Evolutionary conservation across 2,329 filamentous ascomycete genomes (phyloP).

Genomic region (Orbilia javanica): DNA sequence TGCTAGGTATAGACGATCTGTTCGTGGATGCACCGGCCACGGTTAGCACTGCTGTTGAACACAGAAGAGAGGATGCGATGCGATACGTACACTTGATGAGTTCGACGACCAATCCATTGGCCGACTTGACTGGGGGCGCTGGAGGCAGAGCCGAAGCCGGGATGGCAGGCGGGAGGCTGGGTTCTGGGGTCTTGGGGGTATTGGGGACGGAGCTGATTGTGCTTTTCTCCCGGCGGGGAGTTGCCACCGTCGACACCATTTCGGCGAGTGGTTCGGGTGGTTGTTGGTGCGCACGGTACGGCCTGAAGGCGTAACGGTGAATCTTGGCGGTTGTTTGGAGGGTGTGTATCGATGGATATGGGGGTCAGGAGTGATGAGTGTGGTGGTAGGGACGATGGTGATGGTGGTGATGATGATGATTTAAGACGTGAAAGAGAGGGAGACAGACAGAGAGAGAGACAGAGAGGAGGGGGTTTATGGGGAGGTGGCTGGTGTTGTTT

Average conservation of each 20-base stretch:
- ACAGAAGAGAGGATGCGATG: background rate
- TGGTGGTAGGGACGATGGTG: background rate
- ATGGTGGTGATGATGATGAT: background rate
- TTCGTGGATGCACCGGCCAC: background rate
- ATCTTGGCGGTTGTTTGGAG: conserved; percentile 23
- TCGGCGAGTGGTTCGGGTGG: background rate
- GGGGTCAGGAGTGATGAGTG: background rate
- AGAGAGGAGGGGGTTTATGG: conserved; percentile 10
- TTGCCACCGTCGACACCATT: conserved; percentile 52
- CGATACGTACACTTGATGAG: conserved; percentile 54
- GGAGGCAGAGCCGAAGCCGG: conserved; percentile 43
- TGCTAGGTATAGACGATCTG: conserved; percentile 94
- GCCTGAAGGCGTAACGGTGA: conserved; percentile 25
- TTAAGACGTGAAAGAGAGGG: background rate
- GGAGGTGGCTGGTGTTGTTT: conserved; percentile 21
- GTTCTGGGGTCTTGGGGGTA: conserved; percentile 52
- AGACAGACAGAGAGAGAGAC: background rate
- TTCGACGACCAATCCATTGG: conserved; percentile 54
- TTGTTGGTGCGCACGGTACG: conserved; percentile 25
- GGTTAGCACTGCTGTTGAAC: background rate
- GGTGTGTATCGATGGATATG: background rate
- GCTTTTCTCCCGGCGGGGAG: conserved; percentile 42
- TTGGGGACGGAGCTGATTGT: conserved; percentile 44
- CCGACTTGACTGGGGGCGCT: conserved; percentile 52
- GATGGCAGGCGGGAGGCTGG: conserved; percentile 50